Evolutionary conservation across 2,329 filamentous ascomycete species (phyloP).

Genomic region (Elsinoe australis): DNA sequence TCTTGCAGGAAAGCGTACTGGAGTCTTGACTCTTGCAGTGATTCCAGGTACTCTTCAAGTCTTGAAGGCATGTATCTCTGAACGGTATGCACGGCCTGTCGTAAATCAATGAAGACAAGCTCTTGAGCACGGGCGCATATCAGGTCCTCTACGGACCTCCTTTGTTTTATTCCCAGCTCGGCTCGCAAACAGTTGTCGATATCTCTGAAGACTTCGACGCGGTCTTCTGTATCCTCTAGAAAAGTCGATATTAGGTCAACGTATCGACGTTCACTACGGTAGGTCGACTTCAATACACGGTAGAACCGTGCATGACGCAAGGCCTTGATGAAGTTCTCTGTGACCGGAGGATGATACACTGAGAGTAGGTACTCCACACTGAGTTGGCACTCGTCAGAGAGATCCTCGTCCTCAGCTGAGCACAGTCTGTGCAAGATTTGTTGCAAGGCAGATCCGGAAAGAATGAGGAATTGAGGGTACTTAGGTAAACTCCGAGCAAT

Average conservation of each 20-base stretch:
- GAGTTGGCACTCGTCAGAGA: constrained; percentile 91
- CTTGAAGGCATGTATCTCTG: constrained; percentile 55
- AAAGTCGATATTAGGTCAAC: constrained; percentile 70
- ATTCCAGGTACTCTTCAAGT: constrained; percentile 57
- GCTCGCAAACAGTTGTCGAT: constrained; percentile 66
- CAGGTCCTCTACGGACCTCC: constrained; percentile 60
- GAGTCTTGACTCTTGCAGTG: constrained; percentile 52
- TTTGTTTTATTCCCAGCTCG: constrained; percentile 60
- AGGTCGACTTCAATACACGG: constrained; percentile 83
- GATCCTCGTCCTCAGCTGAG: constrained; percentile 68
- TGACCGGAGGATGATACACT: constrained; percentile 80
- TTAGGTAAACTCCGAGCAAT: constrained; percentile 92
- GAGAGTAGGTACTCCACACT: constrained; percentile 93
- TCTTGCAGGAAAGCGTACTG: constrained; percentile 72
- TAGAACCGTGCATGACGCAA: constrained; percentile 79
- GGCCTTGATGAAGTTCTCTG: constrained; percentile 64
- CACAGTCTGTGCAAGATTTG: constrained; percentile 76
- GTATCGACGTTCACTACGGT: constrained; percentile 71
- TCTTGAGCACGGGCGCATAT: constrained; percentile 58
- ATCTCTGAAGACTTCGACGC: constrained; percentile 67
- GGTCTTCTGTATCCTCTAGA: constrained; percentile 76
- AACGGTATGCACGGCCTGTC: constrained; percentile 57
- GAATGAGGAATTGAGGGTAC: constrained; percentile 88
- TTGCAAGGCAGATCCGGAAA: constrained; percentile 78
- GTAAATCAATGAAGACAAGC: constrained; percentile 60